Evolutionary conservation across 2,329 filamentous ascomycete genomes (phyloP).

Genomic region (Alternaria postmessia): DNA sequence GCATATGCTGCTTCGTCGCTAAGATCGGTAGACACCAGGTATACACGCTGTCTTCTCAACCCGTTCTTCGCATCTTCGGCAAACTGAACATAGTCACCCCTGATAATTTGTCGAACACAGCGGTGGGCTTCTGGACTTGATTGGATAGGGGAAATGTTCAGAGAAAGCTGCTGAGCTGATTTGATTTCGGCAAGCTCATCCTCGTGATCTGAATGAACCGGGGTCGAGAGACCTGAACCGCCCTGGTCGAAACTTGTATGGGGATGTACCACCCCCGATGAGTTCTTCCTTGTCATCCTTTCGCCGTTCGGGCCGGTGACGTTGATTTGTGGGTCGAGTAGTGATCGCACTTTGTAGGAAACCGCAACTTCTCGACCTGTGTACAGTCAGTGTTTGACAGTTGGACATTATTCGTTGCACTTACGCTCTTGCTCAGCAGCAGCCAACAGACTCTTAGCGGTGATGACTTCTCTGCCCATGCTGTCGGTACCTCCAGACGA

Average conservation of each 20-base stretch:
- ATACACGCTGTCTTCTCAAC: constrained; percentile 81
- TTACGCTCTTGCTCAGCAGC: constrained; percentile 81
- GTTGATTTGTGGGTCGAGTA: constrained; percentile 73
- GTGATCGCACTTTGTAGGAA: constrained; percentile 66
- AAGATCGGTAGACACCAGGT: constrained; percentile 93
- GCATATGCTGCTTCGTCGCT: constrained; percentile 95
- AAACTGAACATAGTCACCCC: constrained; percentile 82
- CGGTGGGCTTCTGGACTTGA: constrained; percentile 79
- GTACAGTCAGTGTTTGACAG: constrained; percentile 17
- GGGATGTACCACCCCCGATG: constrained; percentile 71
- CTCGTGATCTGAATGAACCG: constrained; percentile 85
- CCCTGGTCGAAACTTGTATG: constrained; percentile 82
- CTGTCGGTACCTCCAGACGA: constrained; percentile 47
- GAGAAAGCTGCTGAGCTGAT: constrained; percentile 82
- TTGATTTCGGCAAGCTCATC: constrained; percentile 85
- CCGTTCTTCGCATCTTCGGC: constrained; percentile 81
- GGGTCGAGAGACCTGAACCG: constrained; percentile 65
- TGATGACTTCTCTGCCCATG: constrained; percentile 48
- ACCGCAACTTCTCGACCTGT: constrained; percentile 60
- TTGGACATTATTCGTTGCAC: constrained; percentile 37
- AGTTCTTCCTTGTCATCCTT: constrained; percentile 61
- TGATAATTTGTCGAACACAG: constrained; percentile 86
- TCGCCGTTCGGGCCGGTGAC: constrained; percentile 69
- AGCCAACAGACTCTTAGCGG: constrained; percentile 70
- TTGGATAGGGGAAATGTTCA: constrained; percentile 81